Percentiles rank a stretch among this genome's conserved stretches.
Conservation (phyloP, 2,329 filamentous ascomycete species). For the Didymella lethalis region DNA sequence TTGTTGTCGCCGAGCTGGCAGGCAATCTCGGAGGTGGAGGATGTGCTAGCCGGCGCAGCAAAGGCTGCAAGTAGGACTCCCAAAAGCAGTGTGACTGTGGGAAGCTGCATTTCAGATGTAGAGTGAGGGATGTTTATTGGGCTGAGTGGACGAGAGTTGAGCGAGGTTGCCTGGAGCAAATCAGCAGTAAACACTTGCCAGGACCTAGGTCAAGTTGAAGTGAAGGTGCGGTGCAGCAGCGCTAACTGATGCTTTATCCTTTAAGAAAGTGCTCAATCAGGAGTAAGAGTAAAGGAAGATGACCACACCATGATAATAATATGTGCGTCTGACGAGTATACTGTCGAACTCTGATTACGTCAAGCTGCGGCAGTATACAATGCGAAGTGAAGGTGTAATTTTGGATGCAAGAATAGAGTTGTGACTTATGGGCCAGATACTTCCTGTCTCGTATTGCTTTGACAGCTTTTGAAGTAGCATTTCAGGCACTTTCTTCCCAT, state of each 20-base stretch:
- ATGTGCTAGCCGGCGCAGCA: background rate
- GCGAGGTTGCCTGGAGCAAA: background rate
- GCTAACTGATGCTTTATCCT: background rate
- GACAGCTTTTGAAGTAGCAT: too few species aligned
- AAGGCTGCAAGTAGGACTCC: background rate
- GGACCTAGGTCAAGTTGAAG: background rate
- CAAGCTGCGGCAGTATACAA: too few species aligned
- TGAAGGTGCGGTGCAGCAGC: background rate
- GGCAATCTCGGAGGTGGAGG: background rate
- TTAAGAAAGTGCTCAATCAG: too few species aligned
- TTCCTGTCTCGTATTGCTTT: too few species aligned
- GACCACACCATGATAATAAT: too few species aligned
- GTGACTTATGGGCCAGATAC: too few species aligned
- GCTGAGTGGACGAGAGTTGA: background rate
- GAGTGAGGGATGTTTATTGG: background rate
- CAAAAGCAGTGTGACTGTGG: background rate
- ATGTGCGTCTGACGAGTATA: too few species aligned
- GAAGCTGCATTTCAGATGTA: background rate
- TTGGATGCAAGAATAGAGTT: too few species aligned
- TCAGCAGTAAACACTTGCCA: background rate
- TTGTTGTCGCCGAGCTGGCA: conserved; percentile 12
- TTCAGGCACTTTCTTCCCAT: too few species aligned
- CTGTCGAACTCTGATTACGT: too few species aligned
- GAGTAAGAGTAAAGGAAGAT: too few species aligned
- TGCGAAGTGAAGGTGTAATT: too few species aligned